phyloP scores from a whole-genome alignment of 2,329 filamentous ascomycete species.

The Pestalotiopsis sp. region DNA sequence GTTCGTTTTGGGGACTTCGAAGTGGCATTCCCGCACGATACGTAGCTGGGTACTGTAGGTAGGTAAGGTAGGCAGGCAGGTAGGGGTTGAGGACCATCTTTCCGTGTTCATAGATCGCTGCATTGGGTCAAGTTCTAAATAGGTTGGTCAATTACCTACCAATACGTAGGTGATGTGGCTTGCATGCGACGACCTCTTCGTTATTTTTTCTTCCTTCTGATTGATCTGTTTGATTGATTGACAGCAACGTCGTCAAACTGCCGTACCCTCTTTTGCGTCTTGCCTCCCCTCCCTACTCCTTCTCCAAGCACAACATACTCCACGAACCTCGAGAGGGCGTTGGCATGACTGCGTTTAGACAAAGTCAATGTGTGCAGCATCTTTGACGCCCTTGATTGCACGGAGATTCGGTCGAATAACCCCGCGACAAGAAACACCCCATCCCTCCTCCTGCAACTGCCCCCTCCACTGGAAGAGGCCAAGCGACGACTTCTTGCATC shows the following conservation, averaged over 20 bases:
- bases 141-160: neutral
- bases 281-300: neutral
- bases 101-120: neutral
- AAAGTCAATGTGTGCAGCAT: conserved; percentile 2
- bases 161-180: neutral
- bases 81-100: neutral
- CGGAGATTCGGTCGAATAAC: neutral
- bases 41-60: neutral
- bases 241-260: neutral
- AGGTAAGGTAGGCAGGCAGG: neutral
- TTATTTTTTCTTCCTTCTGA: neutral
- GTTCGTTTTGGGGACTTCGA: neutral
- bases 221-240: neutral
- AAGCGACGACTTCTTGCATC: neutral
- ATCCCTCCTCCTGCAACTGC: neutral
- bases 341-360: neutral
- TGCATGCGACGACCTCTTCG: neutral
- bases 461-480: neutral
- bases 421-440: neutral
- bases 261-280: neutral
- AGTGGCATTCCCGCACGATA: neutral
- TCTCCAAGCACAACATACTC: neutral
- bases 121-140: neutral
- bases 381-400: neutral
- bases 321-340: neutral